Evolutionary conservation across 2,329 filamentous ascomycete genomes (phyloP), one percentile per base, ranked within the genome.

Genomic region (Apiospora sp.): DNA sequence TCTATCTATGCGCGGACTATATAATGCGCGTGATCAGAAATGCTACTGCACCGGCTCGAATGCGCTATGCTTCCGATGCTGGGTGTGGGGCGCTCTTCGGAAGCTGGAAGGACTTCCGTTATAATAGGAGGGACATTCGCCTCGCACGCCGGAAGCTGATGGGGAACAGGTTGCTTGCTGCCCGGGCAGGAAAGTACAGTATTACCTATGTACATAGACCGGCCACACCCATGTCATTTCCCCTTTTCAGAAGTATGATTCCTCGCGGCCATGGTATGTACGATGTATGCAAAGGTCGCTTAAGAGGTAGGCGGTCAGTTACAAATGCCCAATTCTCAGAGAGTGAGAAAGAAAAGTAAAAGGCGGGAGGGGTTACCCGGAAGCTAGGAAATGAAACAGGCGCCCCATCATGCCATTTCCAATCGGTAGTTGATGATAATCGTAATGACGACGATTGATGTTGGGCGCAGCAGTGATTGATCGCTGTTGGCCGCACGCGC

Each of bases 61-160:
- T 41, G 30, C 24, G 4, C 51, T 24, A 30, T 58, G 58, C 34
- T 41, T 37, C 34, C 58, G 34, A 64, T 64, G 58, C 7, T 61
- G 58, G 30, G 34, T 64, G 58, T n/a, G 58, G 58, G 58, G 58
- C 37, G 37, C 41, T 34, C 58, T 64, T 61, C 58, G 58, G 58
- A 64, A 64, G 34, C 4, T 64, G 58, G 58, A 41, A 64, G 34
- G 30, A 19, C 30, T 64, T 41, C 58, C 58, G 34, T 37, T 41
- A 61, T 41, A 41, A 41, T 10, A 41, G 49, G 24, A 30, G 27
- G 51, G 14, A 34, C 30, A 19, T 34, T 34, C 30, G 19, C 16
- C n/a, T n/a, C 49, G 49, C 14, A 41, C 51, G 19, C 30, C 34
- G 30, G 8, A 24, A 64, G 30, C n/a, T 64, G 19, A 64, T 41